phyloP scores from a whole-genome alignment of 495 filamentous ascomycete species.

The Penicillium verhagenii region DNA sequence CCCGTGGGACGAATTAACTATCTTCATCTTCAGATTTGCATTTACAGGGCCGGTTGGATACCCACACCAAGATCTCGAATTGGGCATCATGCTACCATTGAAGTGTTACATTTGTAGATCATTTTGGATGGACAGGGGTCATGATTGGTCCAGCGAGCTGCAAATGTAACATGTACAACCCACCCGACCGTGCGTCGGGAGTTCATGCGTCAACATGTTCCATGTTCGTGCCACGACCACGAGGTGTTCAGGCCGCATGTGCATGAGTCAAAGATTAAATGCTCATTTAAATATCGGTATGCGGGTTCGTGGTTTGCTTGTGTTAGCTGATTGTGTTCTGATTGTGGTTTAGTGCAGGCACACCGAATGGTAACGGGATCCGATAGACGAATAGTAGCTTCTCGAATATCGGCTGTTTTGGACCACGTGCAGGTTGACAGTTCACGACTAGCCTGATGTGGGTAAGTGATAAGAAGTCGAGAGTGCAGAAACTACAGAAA shows the following conservation, averaged over 20 bases:
- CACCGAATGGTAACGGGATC: neutral
- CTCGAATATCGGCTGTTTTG: neutral
- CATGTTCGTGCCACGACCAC: too few relatives aligned
- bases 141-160: neutral
- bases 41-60: neutral
- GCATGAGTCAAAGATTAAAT: too few relatives aligned
- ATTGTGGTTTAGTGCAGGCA: too few relatives aligned
- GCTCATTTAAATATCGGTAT: too few relatives aligned
- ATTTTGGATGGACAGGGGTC: neutral
- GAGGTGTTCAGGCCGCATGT: too few relatives aligned
- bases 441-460: neutral
- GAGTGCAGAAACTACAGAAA: neutral
- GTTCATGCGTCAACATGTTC: too few relatives aligned
- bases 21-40: neutral
- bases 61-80: neutral
- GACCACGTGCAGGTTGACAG: neutral
- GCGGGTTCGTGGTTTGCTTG: too few relatives aligned
- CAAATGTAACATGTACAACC: too few relatives aligned
- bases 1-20: neutral
- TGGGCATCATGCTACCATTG: neutral
- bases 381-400: neutral
- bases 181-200: too few relatives aligned
- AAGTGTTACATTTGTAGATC: neutral
- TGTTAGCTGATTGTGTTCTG: too few relatives aligned
- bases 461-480: neutral